Evolutionary conservation across 805 yeast species (phyloP), one percentile per base, ranked within the genome.

Genomic region (Suhomyces sp.): DNA sequence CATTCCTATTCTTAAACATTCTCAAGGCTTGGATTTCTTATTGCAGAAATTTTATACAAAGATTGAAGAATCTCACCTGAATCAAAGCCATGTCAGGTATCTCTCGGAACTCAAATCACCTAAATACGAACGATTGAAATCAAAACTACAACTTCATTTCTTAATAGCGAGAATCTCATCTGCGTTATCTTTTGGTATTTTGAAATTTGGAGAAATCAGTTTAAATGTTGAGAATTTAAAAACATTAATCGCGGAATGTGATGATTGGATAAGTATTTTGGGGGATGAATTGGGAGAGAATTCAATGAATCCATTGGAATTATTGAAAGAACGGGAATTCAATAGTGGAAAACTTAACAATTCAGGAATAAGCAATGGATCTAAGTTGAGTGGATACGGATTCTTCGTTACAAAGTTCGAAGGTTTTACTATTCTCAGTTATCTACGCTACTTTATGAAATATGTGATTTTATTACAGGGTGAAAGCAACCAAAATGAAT

Each of bases 381-480:
- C 29, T 10, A n/a, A n/a, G n/a, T n/a, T n/a, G n/a, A n/a, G n/a
- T n/a, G 28, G 28, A 5, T 5, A 15, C 45, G 28, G 18, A 12
- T 4, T 22, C 22, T n/a, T 29, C 12, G 21, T 40, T n/a, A 28
- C 43, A 31, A 38, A 31, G 17, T 42, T 48, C 24, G 66, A 61
- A 39, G 31, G 36, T 3, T 38, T 38, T 15, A 35, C 43, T 12
- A 45, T 56, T 10, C 44, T 65, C 12, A 51, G 50, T 21, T 66
- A 63, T 40, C 46, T 60, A 13, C 50, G 51, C 27, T 46, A 56
- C 21, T 63, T 47, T 31, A 35, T 65, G 39, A 37, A 54, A 10
- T 58, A 54, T 26, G 39, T 63, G 4, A 44, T 59, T n/a, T 45
- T 64, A 24, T 43, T 67, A 12, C 71, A 68, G 41, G 50, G 49